Evolutionary conservation across 345 rosid species (phyloP).

Genomic region (Psidium guajava): DNA sequence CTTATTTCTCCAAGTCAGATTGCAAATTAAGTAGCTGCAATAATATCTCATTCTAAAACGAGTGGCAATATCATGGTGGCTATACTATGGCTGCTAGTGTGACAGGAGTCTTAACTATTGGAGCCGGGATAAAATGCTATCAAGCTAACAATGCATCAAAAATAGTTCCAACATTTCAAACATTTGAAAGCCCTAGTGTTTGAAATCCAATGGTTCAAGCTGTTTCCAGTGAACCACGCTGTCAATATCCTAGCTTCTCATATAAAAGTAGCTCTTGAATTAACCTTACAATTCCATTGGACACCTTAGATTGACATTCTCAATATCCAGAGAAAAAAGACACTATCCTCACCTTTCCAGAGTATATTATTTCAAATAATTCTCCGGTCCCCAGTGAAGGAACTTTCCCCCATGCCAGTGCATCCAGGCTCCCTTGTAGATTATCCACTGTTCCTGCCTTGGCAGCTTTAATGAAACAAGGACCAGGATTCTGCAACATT

Average conservation of each 20-base stretch:
- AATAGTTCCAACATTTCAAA: background rate
- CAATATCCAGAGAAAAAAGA: background rate
- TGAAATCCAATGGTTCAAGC: background rate
- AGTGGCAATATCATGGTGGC: background rate
- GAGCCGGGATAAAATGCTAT: background rate
- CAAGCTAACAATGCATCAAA: background rate
- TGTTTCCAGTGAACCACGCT: background rate
- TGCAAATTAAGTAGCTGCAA: background rate
- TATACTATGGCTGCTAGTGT: background rate
- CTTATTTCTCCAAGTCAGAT: background rate
- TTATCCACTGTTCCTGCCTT: conserved; percentile 54
- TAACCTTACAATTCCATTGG: background rate
- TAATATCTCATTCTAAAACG: background rate
- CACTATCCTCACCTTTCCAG: conserved; percentile 37
- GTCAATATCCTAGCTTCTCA: background rate
- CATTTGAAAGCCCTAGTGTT: background rate
- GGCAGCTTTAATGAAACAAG: conserved; percentile 72
- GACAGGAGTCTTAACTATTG: background rate
- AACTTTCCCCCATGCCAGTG: conserved; percentile 79
- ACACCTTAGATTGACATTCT: background rate
- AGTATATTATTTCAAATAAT: conserved; percentile 56
- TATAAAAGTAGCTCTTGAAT: background rate
- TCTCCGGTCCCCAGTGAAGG: conserved; percentile 70
- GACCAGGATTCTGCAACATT: conserved; percentile 65
- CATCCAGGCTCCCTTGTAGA: conserved; percentile 74